Evolutionary conservation across 805 yeast species (phyloP).

Genomic region (Yamadazyma ubonensis): DNA sequence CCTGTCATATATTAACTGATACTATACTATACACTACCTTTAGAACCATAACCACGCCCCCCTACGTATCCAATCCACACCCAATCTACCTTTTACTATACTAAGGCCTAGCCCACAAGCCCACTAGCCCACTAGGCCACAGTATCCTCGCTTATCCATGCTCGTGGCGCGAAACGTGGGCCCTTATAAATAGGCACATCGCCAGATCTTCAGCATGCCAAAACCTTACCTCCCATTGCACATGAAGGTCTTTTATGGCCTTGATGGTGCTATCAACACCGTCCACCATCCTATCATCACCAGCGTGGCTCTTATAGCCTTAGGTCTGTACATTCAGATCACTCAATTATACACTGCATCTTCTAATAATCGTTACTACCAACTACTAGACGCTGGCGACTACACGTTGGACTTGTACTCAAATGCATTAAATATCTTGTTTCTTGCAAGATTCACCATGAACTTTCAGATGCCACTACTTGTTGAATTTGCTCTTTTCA

Average conservation of each 20-base stretch:
- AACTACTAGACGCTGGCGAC: background rate
- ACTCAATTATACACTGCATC: background rate
- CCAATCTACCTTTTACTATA: too few relatives aligned
- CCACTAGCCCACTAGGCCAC: background rate
- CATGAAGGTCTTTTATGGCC: constrained; percentile 5
- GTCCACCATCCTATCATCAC: constrained; percentile 5
- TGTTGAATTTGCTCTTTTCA: constrained; percentile 23
- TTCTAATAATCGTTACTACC: background rate
- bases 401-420: constrained; percentile 22
- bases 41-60: too few relatives aligned
- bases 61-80: background rate
- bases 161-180: background rate
- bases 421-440: constrained; percentile 27
- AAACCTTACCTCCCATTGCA: constrained; percentile 2
- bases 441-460: constrained; percentile 26
- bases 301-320: constrained; percentile 1
- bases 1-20: too few relatives aligned
- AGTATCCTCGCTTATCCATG: background rate
- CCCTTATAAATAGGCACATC: background rate
- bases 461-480: constrained; percentile 11
- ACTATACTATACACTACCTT: too few relatives aligned
- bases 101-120: background rate
- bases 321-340: background rate
- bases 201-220: background rate
- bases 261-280: background rate